Evolutionary conservation across 2,329 filamentous ascomycete genomes (phyloP).

Genomic region (Dryadomyces quercus-mongolicae): DNA sequence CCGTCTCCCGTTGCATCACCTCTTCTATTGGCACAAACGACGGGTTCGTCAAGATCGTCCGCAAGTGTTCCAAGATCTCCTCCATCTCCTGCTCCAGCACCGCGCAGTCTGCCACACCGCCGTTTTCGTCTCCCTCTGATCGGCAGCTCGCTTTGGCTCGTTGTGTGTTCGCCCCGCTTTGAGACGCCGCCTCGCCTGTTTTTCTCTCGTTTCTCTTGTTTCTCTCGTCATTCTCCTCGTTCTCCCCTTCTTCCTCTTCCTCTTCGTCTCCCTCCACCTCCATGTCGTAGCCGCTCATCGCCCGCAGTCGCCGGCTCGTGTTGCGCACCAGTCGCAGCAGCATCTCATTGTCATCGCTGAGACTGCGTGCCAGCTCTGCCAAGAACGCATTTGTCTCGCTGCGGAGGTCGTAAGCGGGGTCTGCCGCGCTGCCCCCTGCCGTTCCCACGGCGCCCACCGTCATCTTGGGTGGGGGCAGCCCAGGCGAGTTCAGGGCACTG

Average conservation of each 20-base stretch:
- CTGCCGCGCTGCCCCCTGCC: background rate
- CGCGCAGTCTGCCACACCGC: slow-evolving; percentile 23
- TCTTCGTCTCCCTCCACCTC: slow-evolving; percentile 10
- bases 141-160: too few species aligned
- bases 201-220: background rate
- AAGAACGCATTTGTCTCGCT: slow-evolving; percentile 87
- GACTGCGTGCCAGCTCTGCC: slow-evolving; percentile 65
- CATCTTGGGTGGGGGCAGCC: background rate
- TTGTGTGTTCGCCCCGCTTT: background rate
- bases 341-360: slow-evolving; percentile 87
- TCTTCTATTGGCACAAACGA: slow-evolving; percentile 95
- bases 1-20: slow-evolving; percentile 81
- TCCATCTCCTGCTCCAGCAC: slow-evolving; percentile 68
- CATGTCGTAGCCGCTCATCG: slow-evolving; percentile 45
- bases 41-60: slow-evolving; percentile 79
- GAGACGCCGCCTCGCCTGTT: slow-evolving; percentile 5
- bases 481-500: background rate
- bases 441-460: background rate
- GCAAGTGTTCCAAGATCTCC: slow-evolving; percentile 65
- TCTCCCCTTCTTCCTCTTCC: slow-evolving; percentile 13
- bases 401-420: slow-evolving; percentile 54
- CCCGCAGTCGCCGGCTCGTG: slow-evolving; percentile 58
- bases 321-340: slow-evolving; percentile 60
- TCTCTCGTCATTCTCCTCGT: slow-evolving; percentile 13
- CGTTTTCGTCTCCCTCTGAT: slow-evolving; percentile 12